phyloP scores from a whole-genome alignment of 441 rosid genomes.

The Dalechampia spathulata region DNA sequence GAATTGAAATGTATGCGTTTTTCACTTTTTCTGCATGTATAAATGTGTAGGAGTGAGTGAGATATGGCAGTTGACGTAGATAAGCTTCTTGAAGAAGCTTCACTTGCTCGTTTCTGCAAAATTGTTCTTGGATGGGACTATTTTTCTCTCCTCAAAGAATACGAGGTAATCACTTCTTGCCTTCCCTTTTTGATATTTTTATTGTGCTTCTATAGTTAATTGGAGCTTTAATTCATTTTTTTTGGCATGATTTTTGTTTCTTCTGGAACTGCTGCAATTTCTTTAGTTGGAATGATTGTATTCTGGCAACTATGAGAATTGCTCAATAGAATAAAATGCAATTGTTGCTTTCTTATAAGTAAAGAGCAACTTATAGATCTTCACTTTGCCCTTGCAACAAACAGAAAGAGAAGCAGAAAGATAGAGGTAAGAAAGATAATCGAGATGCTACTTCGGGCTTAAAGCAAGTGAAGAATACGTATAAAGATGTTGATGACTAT shows the following conservation, averaged over 20 bases:
- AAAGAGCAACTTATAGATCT: no score
- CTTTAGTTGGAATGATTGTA: no score
- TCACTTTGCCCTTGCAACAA: conserved; percentile 1
- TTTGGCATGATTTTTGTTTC: neutral
- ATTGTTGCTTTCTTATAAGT: no score
- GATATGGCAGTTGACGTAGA: conserved; percentile 51
- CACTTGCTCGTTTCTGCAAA: conserved; percentile 56
- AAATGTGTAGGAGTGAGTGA: no score
- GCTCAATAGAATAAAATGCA: no score
- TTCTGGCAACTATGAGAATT: neutral
- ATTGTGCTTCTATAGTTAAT: neutral
- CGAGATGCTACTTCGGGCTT: conserved; percentile 20
- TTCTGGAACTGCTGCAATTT: no score
- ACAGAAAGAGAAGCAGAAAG: conserved; percentile 27
- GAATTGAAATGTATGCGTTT: no score
- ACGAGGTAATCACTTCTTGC: conserved; percentile 25
- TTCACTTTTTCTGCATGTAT: no score
- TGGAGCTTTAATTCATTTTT: neutral
- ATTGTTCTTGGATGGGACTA: conserved; percentile 78
- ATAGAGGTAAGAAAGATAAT: conserved; percentile 16
- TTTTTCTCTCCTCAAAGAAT: conserved; percentile 45
- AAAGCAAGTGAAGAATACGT: conserved; percentile 53
- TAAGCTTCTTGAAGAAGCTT: conserved; percentile 51
- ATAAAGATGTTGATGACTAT: conserved; percentile 68
- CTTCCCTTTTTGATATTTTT: neutral